phyloP scores from a whole-genome alignment of 1,139 yeast genomes.

The Candida sp. region DNA sequence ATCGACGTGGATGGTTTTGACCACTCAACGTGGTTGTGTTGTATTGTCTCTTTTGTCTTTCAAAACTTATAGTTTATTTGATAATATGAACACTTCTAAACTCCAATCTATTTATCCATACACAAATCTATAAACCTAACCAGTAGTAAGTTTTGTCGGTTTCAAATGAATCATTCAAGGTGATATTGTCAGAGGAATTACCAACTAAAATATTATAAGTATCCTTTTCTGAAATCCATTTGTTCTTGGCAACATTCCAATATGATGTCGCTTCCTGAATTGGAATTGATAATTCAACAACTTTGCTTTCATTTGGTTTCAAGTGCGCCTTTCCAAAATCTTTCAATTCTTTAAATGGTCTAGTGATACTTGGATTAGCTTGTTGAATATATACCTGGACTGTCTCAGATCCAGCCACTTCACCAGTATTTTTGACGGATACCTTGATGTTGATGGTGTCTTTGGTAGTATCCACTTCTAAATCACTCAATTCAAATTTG shows the following conservation, averaged over 20 bases:
- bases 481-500: constrained; percentile 12
- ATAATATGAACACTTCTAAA: no score
- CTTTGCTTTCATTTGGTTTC: constrained; percentile 34
- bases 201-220: constrained; percentile 47
- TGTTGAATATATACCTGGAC: constrained; percentile 44
- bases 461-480: constrained; percentile 10
- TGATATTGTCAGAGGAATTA: constrained; percentile 22
- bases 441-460: constrained; percentile 18
- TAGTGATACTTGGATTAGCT: constrained; percentile 32
- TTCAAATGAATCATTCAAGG: constrained; percentile 31
- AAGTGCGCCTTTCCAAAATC: constrained; percentile 48
- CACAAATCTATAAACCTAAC: constrained; percentile 19
- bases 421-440: constrained; percentile 36
- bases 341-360: constrained; percentile 58
- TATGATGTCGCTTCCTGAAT: constrained; percentile 51
- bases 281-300: constrained; percentile 30
- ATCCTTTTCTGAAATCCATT: constrained; percentile 52
- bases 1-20: no score
- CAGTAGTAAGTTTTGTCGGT: constrained; percentile 17
- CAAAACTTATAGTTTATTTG: no score
- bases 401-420: constrained; percentile 39
- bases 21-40: no score
- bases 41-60: no score
- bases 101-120: no score
- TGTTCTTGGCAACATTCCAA: constrained; percentile 46